Percentiles rank a stretch among this genome's conserved stretches.
Evolutionary conservation across 2,329 filamentous ascomycete species (phyloP).

Genomic region (Fusarium sp.): DNA sequence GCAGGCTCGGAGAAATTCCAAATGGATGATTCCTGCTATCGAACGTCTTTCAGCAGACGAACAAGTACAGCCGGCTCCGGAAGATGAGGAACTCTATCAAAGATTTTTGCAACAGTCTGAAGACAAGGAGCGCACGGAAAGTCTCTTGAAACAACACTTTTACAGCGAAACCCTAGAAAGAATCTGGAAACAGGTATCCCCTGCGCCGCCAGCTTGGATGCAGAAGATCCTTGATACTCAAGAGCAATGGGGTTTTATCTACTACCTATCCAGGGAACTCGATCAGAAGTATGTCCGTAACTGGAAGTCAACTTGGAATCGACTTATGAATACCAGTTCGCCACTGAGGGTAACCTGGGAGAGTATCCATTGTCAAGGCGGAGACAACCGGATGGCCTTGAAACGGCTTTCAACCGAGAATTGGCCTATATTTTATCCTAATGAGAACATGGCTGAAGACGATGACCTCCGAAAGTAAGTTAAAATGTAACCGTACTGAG

Average conservation of each 20-base stretch:
- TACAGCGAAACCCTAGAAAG: background rate
- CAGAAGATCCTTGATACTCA: conserved; percentile 15
- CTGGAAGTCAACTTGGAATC: conserved; percentile 15
- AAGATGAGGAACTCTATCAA: background rate
- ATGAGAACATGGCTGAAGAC: conserved; percentile 17
- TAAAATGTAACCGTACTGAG: background rate
- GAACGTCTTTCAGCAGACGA: conserved; percentile 6
- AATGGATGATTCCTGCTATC: conserved; percentile 30
- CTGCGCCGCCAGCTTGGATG: conserved; percentile 30
- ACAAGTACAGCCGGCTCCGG: background rate
- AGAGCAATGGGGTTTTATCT: conserved; percentile 29
- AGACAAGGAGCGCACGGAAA: background rate
- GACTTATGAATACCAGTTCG: background rate
- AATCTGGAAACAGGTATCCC: conserved; percentile 27
- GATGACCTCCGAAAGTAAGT: conserved; percentile 23
- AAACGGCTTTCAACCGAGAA: background rate
- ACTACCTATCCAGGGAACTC: conserved; percentile 23
- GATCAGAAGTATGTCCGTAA: conserved; percentile 5
- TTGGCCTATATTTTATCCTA: conserved; percentile 21
- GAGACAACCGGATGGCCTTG: background rate
- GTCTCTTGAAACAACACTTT: background rate
- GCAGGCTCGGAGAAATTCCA: conserved; percentile 27
- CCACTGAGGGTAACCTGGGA: background rate
- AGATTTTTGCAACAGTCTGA: background rate
- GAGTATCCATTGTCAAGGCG: conserved; percentile 23